These are phyloP conservation scores for Nakaseomyces uthaithaninus DNA, from an alignment of 1,139 yeast species.

Conservation along the genomic window DNA sequence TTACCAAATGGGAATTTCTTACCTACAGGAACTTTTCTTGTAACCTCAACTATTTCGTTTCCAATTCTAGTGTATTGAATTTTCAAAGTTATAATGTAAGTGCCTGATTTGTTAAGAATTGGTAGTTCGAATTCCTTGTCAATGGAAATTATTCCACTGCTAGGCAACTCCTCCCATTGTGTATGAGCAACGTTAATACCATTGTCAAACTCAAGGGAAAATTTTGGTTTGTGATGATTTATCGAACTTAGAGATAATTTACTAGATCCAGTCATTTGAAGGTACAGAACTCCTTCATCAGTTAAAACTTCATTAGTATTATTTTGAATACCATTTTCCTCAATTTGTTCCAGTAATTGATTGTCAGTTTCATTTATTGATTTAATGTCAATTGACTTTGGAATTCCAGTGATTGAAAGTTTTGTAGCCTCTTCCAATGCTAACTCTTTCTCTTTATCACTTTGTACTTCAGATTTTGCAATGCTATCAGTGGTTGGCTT, in stretches of 20 bases:
- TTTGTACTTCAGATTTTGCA: constrained; percentile 7
- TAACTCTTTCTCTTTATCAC: constrained; percentile 4
- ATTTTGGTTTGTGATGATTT: constrained; percentile 48
- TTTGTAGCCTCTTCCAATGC: no score
- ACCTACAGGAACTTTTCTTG: constrained; percentile 41
- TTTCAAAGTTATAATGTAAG: constrained; percentile 65
- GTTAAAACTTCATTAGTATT: constrained; percentile 10
- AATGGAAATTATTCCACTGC: constrained; percentile 38
- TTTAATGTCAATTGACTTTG: no score
- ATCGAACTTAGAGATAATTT: constrained; percentile 53
- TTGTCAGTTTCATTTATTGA: no score
- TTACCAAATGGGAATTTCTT: constrained; percentile 32
- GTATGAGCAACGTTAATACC: constrained; percentile 84
- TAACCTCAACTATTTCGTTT: constrained; percentile 49
- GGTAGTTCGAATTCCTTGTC: constrained; percentile 85
- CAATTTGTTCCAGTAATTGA: neutral
- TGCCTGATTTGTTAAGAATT: constrained; percentile 17
- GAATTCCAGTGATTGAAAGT: no score
- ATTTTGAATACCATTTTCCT: neutral
- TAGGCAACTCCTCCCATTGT: constrained; percentile 45
- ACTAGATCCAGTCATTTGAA: constrained; percentile 53
- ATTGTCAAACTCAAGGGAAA: constrained; percentile 72
- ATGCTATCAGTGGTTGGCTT: neutral
- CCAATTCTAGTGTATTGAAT: constrained; percentile 47
- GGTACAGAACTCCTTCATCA: constrained; percentile 69